Evolutionary conservation across 73 alveolate genomes (phyloP).

Genomic region (Tetrahymena borealis): DNA sequence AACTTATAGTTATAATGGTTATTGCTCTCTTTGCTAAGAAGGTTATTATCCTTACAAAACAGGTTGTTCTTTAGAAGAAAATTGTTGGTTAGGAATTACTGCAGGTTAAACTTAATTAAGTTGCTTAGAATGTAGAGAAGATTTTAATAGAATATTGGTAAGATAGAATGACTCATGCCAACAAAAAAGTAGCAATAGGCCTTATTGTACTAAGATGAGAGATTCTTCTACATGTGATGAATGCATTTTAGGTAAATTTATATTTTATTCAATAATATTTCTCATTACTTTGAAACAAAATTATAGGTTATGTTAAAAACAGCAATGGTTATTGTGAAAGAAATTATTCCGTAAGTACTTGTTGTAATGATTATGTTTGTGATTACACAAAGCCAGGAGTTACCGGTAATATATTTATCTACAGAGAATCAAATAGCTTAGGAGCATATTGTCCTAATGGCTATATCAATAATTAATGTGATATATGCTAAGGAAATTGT

Average conservation of each 20-base stretch:
- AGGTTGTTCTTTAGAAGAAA: not conserved
- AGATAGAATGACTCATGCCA: not conserved
- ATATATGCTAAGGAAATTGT: not conserved
- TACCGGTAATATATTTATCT: too few relatives aligned
- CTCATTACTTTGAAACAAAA: too few relatives aligned
- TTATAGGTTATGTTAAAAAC: too few relatives aligned
- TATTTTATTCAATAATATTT: too few relatives aligned
- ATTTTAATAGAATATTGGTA: not conserved
- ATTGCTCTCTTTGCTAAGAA: not conserved
- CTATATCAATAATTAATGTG: not conserved
- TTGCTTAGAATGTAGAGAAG: not conserved
- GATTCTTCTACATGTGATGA: too few relatives aligned
- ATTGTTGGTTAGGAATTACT: not conserved
- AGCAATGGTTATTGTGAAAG: too few relatives aligned
- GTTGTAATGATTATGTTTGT: not conserved
- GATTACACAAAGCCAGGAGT: not conserved
- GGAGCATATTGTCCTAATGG: not conserved
- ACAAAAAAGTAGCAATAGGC: not conserved
- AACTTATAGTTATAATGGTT: not conserved
- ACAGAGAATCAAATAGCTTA: not conserved
- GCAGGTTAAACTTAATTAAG: not conserved
- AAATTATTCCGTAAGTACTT: too few relatives aligned
- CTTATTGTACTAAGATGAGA: not conserved
- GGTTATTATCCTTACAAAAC: not conserved
- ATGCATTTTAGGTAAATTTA: too few relatives aligned